Evolutionary conservation across 768 basidiomycete genomes (phyloP), one percentile per base, ranked within the genome.

Genomic region (Termitomyces eurrhizus): DNA sequence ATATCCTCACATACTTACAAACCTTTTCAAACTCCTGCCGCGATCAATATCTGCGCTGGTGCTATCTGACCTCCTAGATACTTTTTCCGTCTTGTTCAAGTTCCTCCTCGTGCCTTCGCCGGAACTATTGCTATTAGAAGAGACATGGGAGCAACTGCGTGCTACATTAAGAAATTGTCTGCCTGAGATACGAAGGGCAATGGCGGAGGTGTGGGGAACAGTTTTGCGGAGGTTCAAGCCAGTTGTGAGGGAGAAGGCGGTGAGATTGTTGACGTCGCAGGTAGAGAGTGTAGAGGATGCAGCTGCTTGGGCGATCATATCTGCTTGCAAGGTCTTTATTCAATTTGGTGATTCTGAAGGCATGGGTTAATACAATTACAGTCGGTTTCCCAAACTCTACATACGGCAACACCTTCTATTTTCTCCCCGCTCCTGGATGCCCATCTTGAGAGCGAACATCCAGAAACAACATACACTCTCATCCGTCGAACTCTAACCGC

Each of bases 121-220:
- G n/a, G 71, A 83, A 35, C n/a, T n/a, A n/a, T n/a, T n/a, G n/a
- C 75, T 86, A 5, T 68, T 89, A 29, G 77, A 82, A 46, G 75
- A 79, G 46, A 87, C 89, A 3, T 93, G 91, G 91, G 57, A 70
- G 6, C 66, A 73, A 33, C 73, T 93, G 44, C 76, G 77, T 29
- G 67, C 70, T 0, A 74, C 80, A 1, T 69, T 93, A 9, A 80
- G 81, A 3, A 80, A 77, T 59, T 92, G 89, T 69, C 74, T 82
- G 58, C 80, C 84, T 0, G 90, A 94, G 60, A 81, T 92, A 2
- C 90, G 90, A 67, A 76, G 89, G 29, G 85, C 89, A 1, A 80
- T 90, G 11, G 89, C 92, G 0, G 93, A 97, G 68, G 92, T 93
- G 4, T 97, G 93, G 95, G 92, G 87, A 0, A 84, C 83, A 0